These are phyloP conservation scores for Acanthamoeba triangularis DNA, from an alignment of 208 protist species.

Conservation along the genomic window DNA sequence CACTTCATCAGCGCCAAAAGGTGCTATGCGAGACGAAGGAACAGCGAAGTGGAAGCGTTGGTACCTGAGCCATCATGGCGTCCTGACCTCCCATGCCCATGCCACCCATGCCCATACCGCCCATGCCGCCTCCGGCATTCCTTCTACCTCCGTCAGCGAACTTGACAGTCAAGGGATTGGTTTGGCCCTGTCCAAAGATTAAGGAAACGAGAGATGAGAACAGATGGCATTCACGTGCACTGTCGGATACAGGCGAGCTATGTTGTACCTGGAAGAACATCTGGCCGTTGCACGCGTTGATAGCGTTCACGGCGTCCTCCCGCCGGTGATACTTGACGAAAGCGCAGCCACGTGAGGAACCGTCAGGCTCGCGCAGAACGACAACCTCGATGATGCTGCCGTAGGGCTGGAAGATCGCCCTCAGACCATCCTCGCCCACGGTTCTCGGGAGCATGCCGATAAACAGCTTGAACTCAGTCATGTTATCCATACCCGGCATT, in stretches of 20 bases:
- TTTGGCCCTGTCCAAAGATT: neutral
- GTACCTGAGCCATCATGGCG: conserved; percentile 13
- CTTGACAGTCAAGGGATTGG: conserved; percentile 83
- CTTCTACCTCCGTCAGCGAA: conserved; percentile 84
- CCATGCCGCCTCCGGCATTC: conserved; percentile 9
- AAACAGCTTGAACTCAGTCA: conserved; percentile 87
- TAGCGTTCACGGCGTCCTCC: conserved; percentile 82
- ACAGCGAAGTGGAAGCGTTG: no score
- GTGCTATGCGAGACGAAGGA: neutral
- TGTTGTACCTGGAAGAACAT: conserved; percentile 72
- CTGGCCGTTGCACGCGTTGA: conserved; percentile 82
- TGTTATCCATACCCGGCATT: neutral
- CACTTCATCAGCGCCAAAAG: neutral
- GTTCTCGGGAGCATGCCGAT: conserved; percentile 87
- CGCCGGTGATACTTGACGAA: conserved; percentile 87
- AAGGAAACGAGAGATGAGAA: neutral
- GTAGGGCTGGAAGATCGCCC: conserved; percentile 84
- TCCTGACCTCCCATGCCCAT: conserved; percentile 18
- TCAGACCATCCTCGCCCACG: conserved; percentile 81
- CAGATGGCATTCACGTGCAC: no score
- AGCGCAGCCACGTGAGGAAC: conserved; percentile 88
- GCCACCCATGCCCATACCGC: neutral
- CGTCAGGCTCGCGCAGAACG: conserved; percentile 83
- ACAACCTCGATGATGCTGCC: conserved; percentile 82
- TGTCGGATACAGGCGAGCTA: no score